Evolutionary conservation across 306 rosid genomes (phyloP).

Genomic region (Coriaria nepalensis): DNA sequence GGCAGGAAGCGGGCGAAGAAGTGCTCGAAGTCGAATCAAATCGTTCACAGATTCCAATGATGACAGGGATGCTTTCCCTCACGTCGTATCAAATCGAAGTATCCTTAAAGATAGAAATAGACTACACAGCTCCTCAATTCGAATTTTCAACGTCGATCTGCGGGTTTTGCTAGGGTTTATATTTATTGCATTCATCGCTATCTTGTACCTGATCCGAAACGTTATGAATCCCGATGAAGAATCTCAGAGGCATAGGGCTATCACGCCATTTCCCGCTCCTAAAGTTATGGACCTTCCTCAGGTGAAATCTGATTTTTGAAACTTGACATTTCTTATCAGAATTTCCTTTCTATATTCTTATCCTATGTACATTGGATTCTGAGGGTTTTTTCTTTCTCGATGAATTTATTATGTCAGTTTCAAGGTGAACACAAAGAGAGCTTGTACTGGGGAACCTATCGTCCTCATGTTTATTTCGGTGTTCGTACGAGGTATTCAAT

Average conservation of each 20-base stretch:
- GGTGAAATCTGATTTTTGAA: slow-evolving; percentile 23
- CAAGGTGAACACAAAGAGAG: slow-evolving; percentile 91
- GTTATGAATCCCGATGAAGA: slow-evolving; percentile 19
- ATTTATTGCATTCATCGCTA: slow-evolving; percentile 37
- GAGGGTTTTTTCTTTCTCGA: neutral
- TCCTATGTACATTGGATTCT: neutral
- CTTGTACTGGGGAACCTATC: slow-evolving; percentile 97
- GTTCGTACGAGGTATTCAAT: slow-evolving; percentile 70
- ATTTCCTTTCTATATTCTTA: neutral
- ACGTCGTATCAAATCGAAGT: too few relatives aligned
- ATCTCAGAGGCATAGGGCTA: slow-evolving; percentile 33
- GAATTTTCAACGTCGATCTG: slow-evolving; percentile 33
- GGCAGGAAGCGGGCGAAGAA: slow-evolving; percentile 44
- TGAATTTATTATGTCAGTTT: slow-evolving; percentile 40
- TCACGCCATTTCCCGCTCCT: slow-evolving; percentile 79
- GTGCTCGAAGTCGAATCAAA: slow-evolving; percentile 38
- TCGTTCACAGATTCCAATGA: slow-evolving; percentile 23
- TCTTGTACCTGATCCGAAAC: slow-evolving; percentile 35
- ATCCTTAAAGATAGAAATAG: slow-evolving; percentile 26
- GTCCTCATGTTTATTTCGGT: slow-evolving; percentile 84
- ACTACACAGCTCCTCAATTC: too few relatives aligned
- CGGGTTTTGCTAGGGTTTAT: slow-evolving; percentile 34
- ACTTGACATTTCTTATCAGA: neutral
- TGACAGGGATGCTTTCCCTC: slow-evolving; percentile 16
- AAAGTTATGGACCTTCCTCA: slow-evolving; percentile 79